A percentile compares a stretch with the other conserved stretches of the same genome.
phyloP scores from a whole-genome alignment of 768 basidiomycete genomes.

The Tylopilus sp. region DNA sequence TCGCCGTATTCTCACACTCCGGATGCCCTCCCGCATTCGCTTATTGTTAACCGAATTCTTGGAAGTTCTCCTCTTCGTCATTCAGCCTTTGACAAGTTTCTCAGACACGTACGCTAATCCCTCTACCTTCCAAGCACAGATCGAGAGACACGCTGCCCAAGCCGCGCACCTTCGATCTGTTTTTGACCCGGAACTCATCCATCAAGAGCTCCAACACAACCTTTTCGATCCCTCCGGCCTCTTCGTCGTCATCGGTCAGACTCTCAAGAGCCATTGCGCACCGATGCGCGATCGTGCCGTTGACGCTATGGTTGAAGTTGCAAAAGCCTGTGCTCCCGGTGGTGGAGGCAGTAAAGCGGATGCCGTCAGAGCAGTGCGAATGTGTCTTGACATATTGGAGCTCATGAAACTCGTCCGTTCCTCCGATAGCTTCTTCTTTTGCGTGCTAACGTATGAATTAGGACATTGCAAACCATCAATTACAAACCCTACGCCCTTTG shows the following conservation, averaged over 20 bases:
- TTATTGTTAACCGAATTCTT: conserved; percentile 72
- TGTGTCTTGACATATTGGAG: conserved; percentile 89
- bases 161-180: conserved; percentile 65
- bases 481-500: conserved; percentile 89
- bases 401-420: conserved; percentile 88
- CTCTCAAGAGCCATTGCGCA: conserved; percentile 87
- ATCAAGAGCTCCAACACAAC: conserved; percentile 74
- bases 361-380: conserved; percentile 69
- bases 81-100: conserved; percentile 69
- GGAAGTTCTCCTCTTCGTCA: conserved; percentile 78
- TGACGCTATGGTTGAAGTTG: conserved; percentile 76
- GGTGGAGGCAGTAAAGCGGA: conserved; percentile 54
- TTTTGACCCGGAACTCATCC: conserved; percentile 79
- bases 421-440: conserved; percentile 12
- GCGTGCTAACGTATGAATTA: conserved; percentile 34
- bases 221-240: conserved; percentile 78
- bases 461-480: conserved; percentile 97
- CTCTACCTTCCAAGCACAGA: conserved; percentile 55
- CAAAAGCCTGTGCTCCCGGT: conserved; percentile 54
- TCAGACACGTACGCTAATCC: conserved; percentile 60
- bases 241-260: conserved; percentile 74
- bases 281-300: conserved; percentile 87
- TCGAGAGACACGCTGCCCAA: conserved; percentile 60
- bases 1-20: conserved; percentile 50
- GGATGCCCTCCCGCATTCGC: conserved; percentile 70